Evolutionary conservation across 129 eudicot species (phyloP).

Genomic region (Helichrysum umbraculigerum): DNA sequence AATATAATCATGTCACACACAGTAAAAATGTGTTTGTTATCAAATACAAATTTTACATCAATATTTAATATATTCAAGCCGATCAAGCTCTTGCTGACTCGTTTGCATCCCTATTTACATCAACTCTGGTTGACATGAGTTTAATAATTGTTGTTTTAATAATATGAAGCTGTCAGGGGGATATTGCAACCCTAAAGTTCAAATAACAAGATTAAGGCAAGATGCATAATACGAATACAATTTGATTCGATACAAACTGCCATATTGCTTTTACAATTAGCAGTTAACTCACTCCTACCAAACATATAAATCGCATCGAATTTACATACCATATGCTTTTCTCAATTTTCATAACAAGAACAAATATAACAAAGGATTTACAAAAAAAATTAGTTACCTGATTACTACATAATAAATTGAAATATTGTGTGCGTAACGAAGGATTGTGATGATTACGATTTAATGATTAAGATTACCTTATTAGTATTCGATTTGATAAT

Average conservation of each 20-base stretch:
- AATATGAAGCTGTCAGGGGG: neutral
- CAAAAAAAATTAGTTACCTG: too few species aligned
- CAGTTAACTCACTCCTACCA: neutral
- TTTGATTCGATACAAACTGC: neutral
- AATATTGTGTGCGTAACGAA: neutral
- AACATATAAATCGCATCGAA: neutral
- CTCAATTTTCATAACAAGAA: neutral
- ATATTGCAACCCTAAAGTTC: neutral
- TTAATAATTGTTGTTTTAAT: neutral
- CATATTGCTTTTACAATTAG: neutral
- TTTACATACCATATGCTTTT: neutral
- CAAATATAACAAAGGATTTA: neutral
- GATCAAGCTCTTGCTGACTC: neutral
- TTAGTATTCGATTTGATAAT: neutral
- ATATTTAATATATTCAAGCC: neutral
- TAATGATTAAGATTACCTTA: constrained; percentile 8
- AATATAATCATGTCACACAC: too few species aligned
- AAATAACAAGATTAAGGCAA: neutral
- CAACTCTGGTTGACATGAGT: neutral
- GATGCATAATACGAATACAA: too few species aligned
- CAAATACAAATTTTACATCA: neutral
- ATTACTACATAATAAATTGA: neutral
- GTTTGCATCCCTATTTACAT: neutral
- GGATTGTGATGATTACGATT: neutral
- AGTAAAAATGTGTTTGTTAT: neutral